Conservation (phyloP, 805 yeast genomes). For the Wickerhamiella kurtzmanii region DNA sequence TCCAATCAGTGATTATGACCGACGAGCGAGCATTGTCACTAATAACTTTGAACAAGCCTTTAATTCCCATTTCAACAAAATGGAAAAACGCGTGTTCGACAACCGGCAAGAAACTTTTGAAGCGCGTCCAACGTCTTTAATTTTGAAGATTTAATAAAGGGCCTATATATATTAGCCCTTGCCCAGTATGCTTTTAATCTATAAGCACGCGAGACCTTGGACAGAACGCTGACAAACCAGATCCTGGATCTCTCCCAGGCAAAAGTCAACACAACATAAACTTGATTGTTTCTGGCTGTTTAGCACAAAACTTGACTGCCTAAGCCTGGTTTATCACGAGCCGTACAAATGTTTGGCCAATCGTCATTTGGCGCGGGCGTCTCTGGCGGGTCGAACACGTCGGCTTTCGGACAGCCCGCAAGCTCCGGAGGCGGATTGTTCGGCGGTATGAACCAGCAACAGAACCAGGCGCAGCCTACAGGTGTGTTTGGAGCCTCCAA, state of each 20-base stretch:
- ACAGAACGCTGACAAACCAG: too few relatives aligned
- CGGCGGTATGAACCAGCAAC: neutral
- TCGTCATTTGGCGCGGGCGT: neutral
- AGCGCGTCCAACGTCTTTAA: too few relatives aligned
- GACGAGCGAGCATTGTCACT: conserved; percentile 85
- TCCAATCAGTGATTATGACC: conserved; percentile 63
- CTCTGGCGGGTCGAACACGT: neutral
- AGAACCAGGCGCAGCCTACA: neutral
- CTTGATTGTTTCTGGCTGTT: too few relatives aligned
- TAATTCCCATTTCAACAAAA: conserved; percentile 22
- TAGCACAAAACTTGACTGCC: too few relatives aligned
- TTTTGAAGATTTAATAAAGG: too few relatives aligned
- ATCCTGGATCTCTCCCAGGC: too few relatives aligned
- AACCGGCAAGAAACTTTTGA: too few relatives aligned
- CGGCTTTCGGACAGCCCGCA: conserved; percentile 9
- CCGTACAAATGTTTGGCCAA: conserved; percentile 3
- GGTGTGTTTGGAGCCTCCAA: neutral
- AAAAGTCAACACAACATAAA: neutral
- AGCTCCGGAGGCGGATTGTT: conserved; percentile 14
- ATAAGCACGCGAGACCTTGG: too few relatives aligned
- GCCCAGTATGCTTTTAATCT: neutral
- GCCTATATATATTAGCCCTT: neutral
- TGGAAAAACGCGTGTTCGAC: neutral
- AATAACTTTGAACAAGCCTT: conserved; percentile 65
- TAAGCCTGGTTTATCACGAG: too few relatives aligned